Evolutionary conservation across 371 early-diverging fungal genomes (phyloP), one percentile per base, ranked within the genome.

Genomic region (Smittium culicis): DNA sequence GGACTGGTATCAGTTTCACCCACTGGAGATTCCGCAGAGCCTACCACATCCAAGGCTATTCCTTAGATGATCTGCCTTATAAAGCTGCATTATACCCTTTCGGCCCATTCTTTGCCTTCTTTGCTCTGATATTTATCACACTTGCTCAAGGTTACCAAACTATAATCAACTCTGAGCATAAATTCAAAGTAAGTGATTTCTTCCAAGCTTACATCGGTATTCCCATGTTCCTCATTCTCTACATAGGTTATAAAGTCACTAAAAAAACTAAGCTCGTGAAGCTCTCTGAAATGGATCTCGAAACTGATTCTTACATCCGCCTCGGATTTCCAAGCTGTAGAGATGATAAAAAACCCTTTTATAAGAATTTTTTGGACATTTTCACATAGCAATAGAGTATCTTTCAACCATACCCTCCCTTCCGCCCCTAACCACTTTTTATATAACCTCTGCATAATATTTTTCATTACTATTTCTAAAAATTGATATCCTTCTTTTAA

Each of bases 11-110:
- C 67, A 79, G 81, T 3, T 72, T 83, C 67, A 81, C 83, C 30
- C 91, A 93, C 69, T 74, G 87, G 69, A 86, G 91, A 3, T 93
- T 93, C 82, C 86, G 92, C 31, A 79, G 76, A 11, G 91, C 90
- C 25, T 87, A 82, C 68, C 71, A 74, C 24, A 79, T 80, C 0
- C 93, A 93, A 71, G 88, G 87, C 5, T 80, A 81, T 61, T 68
- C 71, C 34, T 67, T 88, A 55, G 66, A 75, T 0, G 86, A 86
- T 30, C 74, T 93, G 58, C 91, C 91, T 0, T 93, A 85, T 73
- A 69, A 67, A 27, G 82, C 89, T 0, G 82, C 83, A 66, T 77
- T 76, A n/a, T 89, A 85, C 73, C 93, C 93, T 2, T 83, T 80
- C 64, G 88, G 88, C 1, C 85, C 87, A 27, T 76, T 86, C 54